These are phyloP conservation scores for Trichoderma parareesei DNA, from an alignment of 495 filamentous ascomycete genomes.

Conservation along the genomic window DNA sequence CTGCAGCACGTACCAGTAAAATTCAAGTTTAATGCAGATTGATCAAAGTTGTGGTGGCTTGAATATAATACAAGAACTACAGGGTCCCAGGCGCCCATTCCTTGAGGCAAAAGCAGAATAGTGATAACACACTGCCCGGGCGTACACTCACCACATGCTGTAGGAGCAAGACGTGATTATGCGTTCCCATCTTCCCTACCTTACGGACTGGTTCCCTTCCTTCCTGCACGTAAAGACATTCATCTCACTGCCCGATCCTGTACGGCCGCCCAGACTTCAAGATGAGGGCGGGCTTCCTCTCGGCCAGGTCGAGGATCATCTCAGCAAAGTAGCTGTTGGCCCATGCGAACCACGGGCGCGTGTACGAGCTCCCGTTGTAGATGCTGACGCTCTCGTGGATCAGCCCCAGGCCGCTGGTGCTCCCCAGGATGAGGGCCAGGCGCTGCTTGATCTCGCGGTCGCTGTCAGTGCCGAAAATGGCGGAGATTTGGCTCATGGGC, in stretches of 20 bases:
- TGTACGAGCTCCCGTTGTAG: conserved; percentile 30
- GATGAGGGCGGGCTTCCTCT: conserved; percentile 39
- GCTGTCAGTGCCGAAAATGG: conserved; percentile 45
- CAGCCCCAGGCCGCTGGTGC: conserved; percentile 42
- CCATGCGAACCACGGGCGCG: conserved; percentile 53
- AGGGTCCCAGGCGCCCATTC: too few species aligned
- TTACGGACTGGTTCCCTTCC: too few species aligned
- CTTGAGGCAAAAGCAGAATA: too few species aligned
- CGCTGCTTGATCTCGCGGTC: conserved; percentile 44
- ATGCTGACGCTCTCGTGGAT: conserved; percentile 32
- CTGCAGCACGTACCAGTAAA: too few species aligned
- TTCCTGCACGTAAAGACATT: too few species aligned
- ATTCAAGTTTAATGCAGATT: too few species aligned
- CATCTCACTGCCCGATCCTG: neutral
- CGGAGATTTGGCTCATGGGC: conserved; percentile 48
- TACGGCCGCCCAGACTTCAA: conserved; percentile 12
- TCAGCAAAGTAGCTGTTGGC: conserved; percentile 53
- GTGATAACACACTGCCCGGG: too few species aligned
- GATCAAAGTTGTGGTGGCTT: too few species aligned
- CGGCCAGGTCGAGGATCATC: conserved; percentile 44
- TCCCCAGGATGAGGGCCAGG: conserved; percentile 42
- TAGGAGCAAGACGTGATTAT: too few species aligned
- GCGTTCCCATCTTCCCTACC: too few species aligned
- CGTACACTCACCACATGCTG: too few species aligned
- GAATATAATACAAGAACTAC: too few species aligned